Percentiles rank a stretch among this genome's conserved stretches.
Conservation (phyloP, 768 basidiomycete species). For the Butyriboletus loyo region DNA sequence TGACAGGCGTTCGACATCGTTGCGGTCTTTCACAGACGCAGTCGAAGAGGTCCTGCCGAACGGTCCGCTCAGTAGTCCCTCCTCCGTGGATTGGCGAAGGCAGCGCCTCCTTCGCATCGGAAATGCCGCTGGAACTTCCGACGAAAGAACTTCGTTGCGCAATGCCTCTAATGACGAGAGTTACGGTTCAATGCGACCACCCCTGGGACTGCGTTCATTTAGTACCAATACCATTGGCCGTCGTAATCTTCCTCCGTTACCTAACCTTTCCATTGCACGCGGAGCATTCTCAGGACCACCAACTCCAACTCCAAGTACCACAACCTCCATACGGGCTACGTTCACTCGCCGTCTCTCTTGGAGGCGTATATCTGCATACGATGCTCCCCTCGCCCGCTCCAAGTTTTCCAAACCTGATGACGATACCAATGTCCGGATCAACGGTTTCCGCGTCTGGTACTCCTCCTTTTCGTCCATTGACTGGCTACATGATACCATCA, state of each 20-base stretch:
- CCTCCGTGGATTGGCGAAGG: slow-evolving; percentile 58
- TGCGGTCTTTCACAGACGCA: slow-evolving; percentile 17
- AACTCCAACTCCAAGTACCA: slow-evolving; percentile 31
- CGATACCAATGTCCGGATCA: slow-evolving; percentile 63
- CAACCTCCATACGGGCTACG: slow-evolving; percentile 32
- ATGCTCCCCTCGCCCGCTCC: slow-evolving; percentile 42
- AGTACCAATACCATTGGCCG: slow-evolving; percentile 33
- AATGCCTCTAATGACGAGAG: slow-evolving; percentile 29
- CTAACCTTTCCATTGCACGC: slow-evolving; percentile 31
- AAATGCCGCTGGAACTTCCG: slow-evolving; percentile 5
- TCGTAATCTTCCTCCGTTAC: slow-evolving; percentile 38
- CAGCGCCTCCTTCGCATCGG: slow-evolving; percentile 60
- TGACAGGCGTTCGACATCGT: slow-evolving; percentile 17
- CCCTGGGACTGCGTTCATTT: slow-evolving; percentile 24
- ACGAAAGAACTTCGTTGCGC: slow-evolving; percentile 38
- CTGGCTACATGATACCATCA: slow-evolving; percentile 96
- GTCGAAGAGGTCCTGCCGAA: slow-evolving; percentile 17
- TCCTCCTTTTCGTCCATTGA: slow-evolving; percentile 88
- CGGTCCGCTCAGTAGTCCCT: slow-evolving; percentile 46
- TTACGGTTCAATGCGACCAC: slow-evolving; percentile 55
- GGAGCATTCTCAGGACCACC: slow-evolving; percentile 37
- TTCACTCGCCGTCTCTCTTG: slow-evolving; percentile 42
- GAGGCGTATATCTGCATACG: slow-evolving; percentile 74
- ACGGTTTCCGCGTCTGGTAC: slow-evolving; percentile 86
- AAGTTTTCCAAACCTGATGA: slow-evolving; percentile 35